A percentile compares a stretch with the other conserved stretches of the same genome.
Evolutionary conservation across 1,284 basidiomycete genomes (phyloP).

Genomic region (Leccinum griseonigrum): DNA sequence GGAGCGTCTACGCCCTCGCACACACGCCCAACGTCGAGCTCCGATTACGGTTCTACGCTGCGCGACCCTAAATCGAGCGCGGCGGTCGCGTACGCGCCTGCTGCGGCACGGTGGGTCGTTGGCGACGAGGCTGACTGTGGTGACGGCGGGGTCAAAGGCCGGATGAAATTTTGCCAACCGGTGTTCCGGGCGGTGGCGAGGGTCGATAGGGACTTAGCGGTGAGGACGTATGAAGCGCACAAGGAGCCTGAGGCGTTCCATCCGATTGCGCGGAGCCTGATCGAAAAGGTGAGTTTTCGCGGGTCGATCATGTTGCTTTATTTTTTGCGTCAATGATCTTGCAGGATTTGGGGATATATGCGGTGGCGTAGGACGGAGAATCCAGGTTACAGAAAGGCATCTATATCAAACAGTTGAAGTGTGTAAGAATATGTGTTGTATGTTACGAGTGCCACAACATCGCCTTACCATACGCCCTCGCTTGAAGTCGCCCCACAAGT

Average conservation of each 20-base stretch:
- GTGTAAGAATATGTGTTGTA: no score
- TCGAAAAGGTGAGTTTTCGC: constrained; percentile 55
- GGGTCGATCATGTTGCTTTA: not conserved
- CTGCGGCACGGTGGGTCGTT: constrained; percentile 69
- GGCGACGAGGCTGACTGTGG: constrained; percentile 48
- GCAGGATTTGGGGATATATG: constrained; percentile 5
- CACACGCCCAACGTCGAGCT: constrained; percentile 68
- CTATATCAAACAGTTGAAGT: not conserved
- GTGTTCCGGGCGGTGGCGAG: constrained; percentile 34
- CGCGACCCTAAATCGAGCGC: constrained; percentile 46
- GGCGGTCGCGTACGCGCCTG: constrained; percentile 36
- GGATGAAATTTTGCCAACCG: constrained; percentile 79
- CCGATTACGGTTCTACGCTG: constrained; percentile 68
- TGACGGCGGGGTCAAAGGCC: constrained; percentile 59
- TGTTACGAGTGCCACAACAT: no score
- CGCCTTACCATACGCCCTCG: constrained; percentile 28
- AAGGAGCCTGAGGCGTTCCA: constrained; percentile 57
- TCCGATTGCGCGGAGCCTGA: constrained; percentile 70
- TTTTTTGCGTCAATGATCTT: not conserved
- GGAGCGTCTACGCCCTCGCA: constrained; percentile 51
- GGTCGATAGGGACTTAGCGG: constrained; percentile 64
- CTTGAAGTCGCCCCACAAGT: constrained; percentile 80
- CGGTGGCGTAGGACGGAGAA: not conserved
- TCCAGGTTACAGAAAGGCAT: no score
- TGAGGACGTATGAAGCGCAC: constrained; percentile 50